Conservation (phyloP, 257 asterid species). For the Perilla frutescens region DNA sequence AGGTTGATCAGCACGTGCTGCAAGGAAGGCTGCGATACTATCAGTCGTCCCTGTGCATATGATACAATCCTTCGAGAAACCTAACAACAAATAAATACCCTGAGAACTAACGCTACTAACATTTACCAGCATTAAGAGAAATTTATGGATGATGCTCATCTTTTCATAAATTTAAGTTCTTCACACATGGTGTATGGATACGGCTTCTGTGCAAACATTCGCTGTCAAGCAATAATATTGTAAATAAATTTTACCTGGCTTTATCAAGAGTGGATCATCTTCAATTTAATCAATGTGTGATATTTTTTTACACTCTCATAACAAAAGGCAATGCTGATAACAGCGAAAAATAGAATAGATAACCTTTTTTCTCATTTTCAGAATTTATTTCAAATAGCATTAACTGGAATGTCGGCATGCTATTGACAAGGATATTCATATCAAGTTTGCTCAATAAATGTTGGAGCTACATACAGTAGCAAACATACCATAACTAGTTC, state of each 20-base stretch:
- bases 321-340: neutral
- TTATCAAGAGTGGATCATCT: conserved; percentile 8
- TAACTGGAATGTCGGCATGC: conserved; percentile 3
- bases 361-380: neutral
- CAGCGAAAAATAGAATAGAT: neutral
- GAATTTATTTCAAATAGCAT: neutral
- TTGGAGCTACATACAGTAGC: neutral
- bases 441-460: neutral
- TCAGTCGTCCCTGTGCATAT: conserved; percentile 96
- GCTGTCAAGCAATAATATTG: neutral
- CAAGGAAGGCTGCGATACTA: conserved; percentile 94
- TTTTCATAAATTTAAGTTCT: conserved; percentile 7
- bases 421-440: conserved; percentile 3
- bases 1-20: conserved; percentile 83
- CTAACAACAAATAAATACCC: conserved; percentile 44
- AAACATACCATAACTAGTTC: conserved; percentile 60
- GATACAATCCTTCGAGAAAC: conserved; percentile 73
- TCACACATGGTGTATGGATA: neutral
- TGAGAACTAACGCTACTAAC: neutral
- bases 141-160: conserved; percentile 8
- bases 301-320: neutral
- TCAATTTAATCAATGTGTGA: neutral
- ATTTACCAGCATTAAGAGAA: neutral
- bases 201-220: neutral
- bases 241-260: neutral